Percentiles rank a stretch among this genome's conserved stretches.
Evolutionary conservation across 352 stramenopile genomes (phyloP).

Genomic region (Pythium brachiatum): DNA sequence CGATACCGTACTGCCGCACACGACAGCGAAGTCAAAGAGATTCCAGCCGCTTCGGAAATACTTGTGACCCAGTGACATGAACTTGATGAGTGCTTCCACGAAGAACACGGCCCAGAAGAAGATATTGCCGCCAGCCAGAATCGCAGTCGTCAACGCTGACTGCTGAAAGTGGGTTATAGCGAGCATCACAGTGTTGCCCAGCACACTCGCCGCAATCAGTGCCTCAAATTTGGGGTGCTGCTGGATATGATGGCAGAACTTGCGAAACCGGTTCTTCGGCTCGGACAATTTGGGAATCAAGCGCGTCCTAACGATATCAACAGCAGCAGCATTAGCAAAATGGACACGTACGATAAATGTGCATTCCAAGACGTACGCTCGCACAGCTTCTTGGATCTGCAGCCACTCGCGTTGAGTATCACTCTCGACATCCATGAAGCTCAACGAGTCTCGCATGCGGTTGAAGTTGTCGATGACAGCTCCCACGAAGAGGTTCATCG

Average conservation of each 20-base stretch:
- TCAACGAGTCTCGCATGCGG: slow-evolving; percentile 44
- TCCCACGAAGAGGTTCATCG: slow-evolving; percentile 87
- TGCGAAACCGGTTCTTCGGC: slow-evolving; percentile 24
- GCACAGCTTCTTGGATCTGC: slow-evolving; percentile 40
- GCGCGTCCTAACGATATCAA: slow-evolving; percentile 23
- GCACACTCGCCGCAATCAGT: slow-evolving; percentile 31
- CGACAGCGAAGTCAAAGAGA: slow-evolving; percentile 64
- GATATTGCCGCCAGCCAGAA: slow-evolving; percentile 31
- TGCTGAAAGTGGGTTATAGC: slow-evolving; percentile 39
- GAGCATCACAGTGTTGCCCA: slow-evolving; percentile 42
- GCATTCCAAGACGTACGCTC: slow-evolving; percentile 19
- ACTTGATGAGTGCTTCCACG: slow-evolving; percentile 59
- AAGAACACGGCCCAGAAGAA: slow-evolving; percentile 62
- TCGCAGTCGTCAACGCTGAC: slow-evolving; percentile 10
- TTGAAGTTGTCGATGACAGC: slow-evolving; percentile 90
- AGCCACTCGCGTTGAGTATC: slow-evolving; percentile 73
- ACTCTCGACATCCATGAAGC: slow-evolving; percentile 40
- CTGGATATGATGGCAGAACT: slow-evolving; percentile 31
- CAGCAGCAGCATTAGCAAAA: too few relatives aligned
- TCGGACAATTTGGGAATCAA: slow-evolving; percentile 26
- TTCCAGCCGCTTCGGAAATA: slow-evolving; percentile 74
- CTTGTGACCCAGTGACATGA: slow-evolving; percentile 49
- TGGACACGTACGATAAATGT: neutral
- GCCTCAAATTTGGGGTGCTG: slow-evolving; percentile 36
- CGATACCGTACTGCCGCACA: slow-evolving; percentile 40